Percentiles rank a stretch among this genome's conserved stretches.
phyloP scores from a whole-genome alignment of 2,329 filamentous ascomycete species.

The Verticillium tricorpus region DNA sequence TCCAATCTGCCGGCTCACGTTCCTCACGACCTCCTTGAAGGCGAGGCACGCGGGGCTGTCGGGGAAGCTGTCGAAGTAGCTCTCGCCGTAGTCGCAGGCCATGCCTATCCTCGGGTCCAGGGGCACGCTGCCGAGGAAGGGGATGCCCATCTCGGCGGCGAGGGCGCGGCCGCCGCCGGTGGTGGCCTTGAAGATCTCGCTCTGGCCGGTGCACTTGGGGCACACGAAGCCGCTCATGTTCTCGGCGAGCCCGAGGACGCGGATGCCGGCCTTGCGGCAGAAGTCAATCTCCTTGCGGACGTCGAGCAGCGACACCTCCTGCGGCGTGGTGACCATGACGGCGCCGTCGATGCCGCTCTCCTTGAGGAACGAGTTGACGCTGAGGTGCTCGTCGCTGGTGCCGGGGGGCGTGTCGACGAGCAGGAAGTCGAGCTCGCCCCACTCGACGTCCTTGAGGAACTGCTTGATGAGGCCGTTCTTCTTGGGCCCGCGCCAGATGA shows the following conservation, averaged over 20 bases:
- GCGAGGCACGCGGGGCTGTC: constrained; percentile 87
- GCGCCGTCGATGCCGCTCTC: constrained; percentile 92
- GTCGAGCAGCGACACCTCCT: constrained; percentile 88
- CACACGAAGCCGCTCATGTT: constrained; percentile 99
- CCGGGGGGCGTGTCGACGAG: constrained; percentile 94
- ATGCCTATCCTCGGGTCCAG: constrained; percentile 92
- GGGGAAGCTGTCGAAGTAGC: constrained; percentile 89
- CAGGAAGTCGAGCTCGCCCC: constrained; percentile 91
- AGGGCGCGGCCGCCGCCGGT: constrained; percentile 81
- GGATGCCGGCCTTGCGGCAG: constrained; percentile 89
- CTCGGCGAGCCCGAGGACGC: constrained; percentile 84
- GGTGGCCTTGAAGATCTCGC: constrained; percentile 84
- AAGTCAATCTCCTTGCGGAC: constrained; percentile 98
- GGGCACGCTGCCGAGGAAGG: constrained; percentile 85
- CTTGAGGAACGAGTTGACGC: constrained; percentile 86
- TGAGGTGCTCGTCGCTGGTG: constrained; percentile 91
- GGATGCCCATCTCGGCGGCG: constrained; percentile 81
- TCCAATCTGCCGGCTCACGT: constrained; percentile 62
- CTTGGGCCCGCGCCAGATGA: constrained; percentile 97
- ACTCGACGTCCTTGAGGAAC: constrained; percentile 96
- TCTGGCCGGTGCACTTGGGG: constrained; percentile 77
- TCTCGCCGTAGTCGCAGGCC: constrained; percentile 96
- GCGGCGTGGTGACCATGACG: constrained; percentile 88
- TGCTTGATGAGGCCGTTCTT: constrained; percentile 99
- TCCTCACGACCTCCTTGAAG: constrained; percentile 73